Evolutionary conservation across 179 eudicot species (phyloP).

Genomic region (Corrigiola litoralis): DNA sequence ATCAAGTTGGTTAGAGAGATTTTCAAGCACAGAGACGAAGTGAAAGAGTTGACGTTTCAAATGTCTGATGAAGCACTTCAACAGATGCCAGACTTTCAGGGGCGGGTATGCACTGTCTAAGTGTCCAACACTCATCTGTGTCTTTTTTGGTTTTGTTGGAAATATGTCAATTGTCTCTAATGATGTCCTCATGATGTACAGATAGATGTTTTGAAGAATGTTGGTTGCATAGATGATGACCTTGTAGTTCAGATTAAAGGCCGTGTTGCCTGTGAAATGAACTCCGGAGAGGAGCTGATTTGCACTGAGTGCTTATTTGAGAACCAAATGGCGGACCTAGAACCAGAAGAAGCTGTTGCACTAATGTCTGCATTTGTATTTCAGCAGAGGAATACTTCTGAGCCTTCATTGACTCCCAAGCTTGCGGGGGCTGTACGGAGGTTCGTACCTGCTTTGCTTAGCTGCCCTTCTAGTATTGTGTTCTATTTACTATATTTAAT

Average conservation of each 20-base stretch:
- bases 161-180: not conserved
- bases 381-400: conserved; percentile 93
- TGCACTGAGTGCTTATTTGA: conserved; percentile 98
- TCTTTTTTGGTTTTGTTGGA: not conserved
- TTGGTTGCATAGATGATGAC: conserved; percentile 93
- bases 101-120: conserved; percentile 92
- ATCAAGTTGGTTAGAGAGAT: conserved; percentile 61
- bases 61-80: conserved; percentile 99
- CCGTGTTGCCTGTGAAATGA: conserved; percentile 99
- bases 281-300: conserved; percentile 97
- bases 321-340: conserved; percentile 87
- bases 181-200: conserved; percentile 25
- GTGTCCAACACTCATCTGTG: conserved; percentile 11
- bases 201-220: conserved; percentile 83
- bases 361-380: conserved; percentile 96
- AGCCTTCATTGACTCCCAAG: conserved; percentile 85
- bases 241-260: conserved; percentile 98
- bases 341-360: conserved; percentile 99
- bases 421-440: conserved; percentile 69
- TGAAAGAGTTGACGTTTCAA: conserved; percentile 64
- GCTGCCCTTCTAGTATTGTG: not conserved
- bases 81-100: conserved; percentile 99
- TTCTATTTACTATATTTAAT: not conserved
- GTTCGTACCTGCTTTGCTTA: conserved; percentile 26
- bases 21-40: conserved; percentile 67